A percentile compares a stretch with the other conserved stretches of the same genome.
These are phyloP conservation scores for Teunomyces aglyptinius DNA, from an alignment of 805 yeast species.

Conservation along the genomic window DNA sequence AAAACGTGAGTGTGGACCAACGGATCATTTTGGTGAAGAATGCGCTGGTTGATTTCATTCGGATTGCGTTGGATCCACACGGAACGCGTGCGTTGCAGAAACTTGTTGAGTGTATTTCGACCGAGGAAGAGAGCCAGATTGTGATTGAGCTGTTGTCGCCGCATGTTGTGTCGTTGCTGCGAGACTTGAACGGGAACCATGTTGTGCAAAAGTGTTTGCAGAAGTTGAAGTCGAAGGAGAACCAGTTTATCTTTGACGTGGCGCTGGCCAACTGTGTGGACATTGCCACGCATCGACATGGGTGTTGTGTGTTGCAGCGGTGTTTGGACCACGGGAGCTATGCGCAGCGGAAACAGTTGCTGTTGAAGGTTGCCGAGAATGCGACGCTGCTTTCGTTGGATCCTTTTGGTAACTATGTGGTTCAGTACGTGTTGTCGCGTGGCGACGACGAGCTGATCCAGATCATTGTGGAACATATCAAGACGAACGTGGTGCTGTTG, in stretches of 20 bases:
- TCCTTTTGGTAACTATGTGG: conserved; percentile 96
- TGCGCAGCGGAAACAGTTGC: conserved; percentile 65
- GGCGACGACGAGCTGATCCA: conserved; percentile 37
- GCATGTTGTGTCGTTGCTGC: conserved; percentile 74
- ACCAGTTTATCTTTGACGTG: conserved; percentile 88
- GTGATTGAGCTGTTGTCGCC: conserved; percentile 59
- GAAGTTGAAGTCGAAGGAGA: conserved; percentile 60
- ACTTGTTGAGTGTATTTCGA: conserved; percentile 75
- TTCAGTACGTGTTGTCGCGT: conserved; percentile 78
- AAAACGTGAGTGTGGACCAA: conserved; percentile 67
- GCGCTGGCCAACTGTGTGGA: conserved; percentile 69
- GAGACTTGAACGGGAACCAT: conserved; percentile 95
- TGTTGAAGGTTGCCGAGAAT: conserved; percentile 63
- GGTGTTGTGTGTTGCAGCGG: conserved; percentile 82
- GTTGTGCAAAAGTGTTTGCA: conserved; percentile 92
- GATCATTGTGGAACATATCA: conserved; percentile 35
- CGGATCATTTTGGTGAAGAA: conserved; percentile 65
- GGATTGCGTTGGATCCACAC: conserved; percentile 88
- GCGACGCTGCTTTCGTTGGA: conserved; percentile 75
- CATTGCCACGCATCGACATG: conserved; percentile 94
- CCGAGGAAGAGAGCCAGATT: conserved; percentile 68
- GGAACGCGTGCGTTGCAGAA: conserved; percentile 96
- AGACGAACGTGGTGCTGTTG: conserved; percentile 38
- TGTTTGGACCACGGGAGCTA: conserved; percentile 86
- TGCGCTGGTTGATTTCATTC: conserved; percentile 70